Base-by-base conservation (phyloP, 164 flowering plant genomes). In the Cinnamomum micranthum region DNA sequence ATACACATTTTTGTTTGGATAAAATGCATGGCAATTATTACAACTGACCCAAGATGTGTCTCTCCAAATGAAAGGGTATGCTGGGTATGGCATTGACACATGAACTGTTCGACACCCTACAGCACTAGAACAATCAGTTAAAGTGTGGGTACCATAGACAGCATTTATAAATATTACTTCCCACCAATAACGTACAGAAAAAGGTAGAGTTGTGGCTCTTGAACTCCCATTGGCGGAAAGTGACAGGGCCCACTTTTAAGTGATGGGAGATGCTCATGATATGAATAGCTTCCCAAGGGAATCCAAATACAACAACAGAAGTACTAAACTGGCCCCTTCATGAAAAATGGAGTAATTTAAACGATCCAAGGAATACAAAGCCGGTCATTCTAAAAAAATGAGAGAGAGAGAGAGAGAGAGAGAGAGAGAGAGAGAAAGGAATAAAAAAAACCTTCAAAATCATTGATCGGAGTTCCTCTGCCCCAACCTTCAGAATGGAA, bases 401-500 rank as follows among this genome's bases (percentile, higher is more conserved):
- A n/a, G n/a, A n/a, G n/a, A n/a, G n/a, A n/a, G n/a, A n/a, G n/a
- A n/a, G n/a, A n/a, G n/a, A n/a, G n/a, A n/a, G n/a, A n/a, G n/a
- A n/a, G n/a, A n/a, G 0, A 28, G 31, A 31, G 35, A 12, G 59
- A 55, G 6, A 55, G 20, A 55, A 19, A 55, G n/a, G n/a, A 55
- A 55, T 20, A 55, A 55, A 55, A 15, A n/a, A 66, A 66, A 90
- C 98, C 94, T 91, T 94, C 74, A 91, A 82, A 68, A 94, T 72
- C 77, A 85, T 71, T 33, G 91, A 85, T 65, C 75, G 79, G 33
- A 94, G 74, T 75, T 87, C 92, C 19, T 71, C 72, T 12, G 84
- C 87, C 73, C 94, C 91, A 84, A 77, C 84, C 79, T 78, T 84
- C 64, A 86, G 71, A 74, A 88, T 89, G 81, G 89, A 81, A 72